Evolutionary conservation across 495 filamentous ascomycete species (phyloP).

Genomic region (Neurospora tetraspora): DNA sequence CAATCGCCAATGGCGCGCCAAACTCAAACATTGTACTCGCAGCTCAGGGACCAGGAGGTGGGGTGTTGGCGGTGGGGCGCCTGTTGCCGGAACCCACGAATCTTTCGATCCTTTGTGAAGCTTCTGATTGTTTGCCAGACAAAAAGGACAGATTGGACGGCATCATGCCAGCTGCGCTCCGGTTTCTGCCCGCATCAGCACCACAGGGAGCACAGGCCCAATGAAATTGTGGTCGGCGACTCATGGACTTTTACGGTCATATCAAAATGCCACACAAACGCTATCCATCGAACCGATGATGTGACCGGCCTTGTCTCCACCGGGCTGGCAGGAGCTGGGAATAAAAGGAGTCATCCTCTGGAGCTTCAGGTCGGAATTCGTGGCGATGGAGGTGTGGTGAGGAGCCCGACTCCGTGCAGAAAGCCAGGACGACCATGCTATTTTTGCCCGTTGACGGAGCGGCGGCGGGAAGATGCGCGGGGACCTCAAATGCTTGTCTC

Average conservation of each 20-base stretch:
- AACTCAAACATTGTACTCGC: not conserved
- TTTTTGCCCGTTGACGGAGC: not conserved
- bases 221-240: not conserved
- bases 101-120: not conserved
- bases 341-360: not conserved
- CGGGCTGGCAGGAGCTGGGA: not conserved
- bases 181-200: not conserved
- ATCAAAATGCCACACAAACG: not conserved
- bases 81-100: not conserved
- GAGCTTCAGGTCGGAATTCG: not conserved
- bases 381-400: not conserved
- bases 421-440: not conserved
- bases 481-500: not conserved
- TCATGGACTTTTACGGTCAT: not conserved
- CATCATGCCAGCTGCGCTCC: not conserved
- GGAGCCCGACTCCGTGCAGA: not conserved
- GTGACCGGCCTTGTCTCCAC: conserved; percentile 10
- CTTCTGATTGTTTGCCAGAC: not conserved
- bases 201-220: not conserved
- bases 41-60: not conserved
- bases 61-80: not conserved
- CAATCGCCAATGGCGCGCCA: not conserved
- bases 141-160: not conserved
- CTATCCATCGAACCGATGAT: conserved; percentile 12
- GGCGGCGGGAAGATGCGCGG: not conserved